Evolutionary conservation across 192 early-diverging fungal genomes (phyloP).

Genomic region (Coemansia sp.): DNA sequence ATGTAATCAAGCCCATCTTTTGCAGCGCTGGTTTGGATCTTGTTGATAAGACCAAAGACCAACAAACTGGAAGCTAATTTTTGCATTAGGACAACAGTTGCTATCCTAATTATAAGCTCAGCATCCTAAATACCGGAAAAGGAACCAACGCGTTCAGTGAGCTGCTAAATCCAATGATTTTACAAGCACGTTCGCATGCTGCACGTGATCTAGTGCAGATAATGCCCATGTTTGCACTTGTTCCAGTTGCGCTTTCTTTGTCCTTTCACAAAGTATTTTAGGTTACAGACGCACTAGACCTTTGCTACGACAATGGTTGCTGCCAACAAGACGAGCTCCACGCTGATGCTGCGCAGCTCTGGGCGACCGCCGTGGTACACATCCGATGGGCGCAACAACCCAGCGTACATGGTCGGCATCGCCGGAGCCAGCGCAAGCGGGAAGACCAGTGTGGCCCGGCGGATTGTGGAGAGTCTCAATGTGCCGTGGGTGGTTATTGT

Average conservation of each 20-base stretch:
- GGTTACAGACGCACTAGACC: too few relatives aligned
- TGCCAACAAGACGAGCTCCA: constrained; percentile 18
- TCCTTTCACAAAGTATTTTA: too few relatives aligned
- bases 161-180: too few relatives aligned
- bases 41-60: neutral
- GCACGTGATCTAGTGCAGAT: too few relatives aligned
- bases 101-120: too few relatives aligned
- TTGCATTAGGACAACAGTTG: too few relatives aligned
- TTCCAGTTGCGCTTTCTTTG: too few relatives aligned
- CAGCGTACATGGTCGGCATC: constrained; percentile 71
- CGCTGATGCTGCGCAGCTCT: constrained; percentile 51
- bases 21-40: neutral
- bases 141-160: too few relatives aligned
- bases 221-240: too few relatives aligned
- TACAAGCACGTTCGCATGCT: too few relatives aligned
- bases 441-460: constrained; percentile 76
- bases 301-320: neutral
- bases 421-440: constrained; percentile 84
- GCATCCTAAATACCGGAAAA: too few relatives aligned
- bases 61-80: too few relatives aligned
- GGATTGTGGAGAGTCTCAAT: constrained; percentile 71
- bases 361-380: constrained; percentile 53
- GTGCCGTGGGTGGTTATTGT: constrained; percentile 86
- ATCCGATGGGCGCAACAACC: constrained; percentile 62
- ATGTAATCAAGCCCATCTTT: neutral